These are phyloP conservation scores for Suillus spraguei DNA, from an alignment of 768 basidiomycete genomes.

Conservation along the genomic window DNA sequence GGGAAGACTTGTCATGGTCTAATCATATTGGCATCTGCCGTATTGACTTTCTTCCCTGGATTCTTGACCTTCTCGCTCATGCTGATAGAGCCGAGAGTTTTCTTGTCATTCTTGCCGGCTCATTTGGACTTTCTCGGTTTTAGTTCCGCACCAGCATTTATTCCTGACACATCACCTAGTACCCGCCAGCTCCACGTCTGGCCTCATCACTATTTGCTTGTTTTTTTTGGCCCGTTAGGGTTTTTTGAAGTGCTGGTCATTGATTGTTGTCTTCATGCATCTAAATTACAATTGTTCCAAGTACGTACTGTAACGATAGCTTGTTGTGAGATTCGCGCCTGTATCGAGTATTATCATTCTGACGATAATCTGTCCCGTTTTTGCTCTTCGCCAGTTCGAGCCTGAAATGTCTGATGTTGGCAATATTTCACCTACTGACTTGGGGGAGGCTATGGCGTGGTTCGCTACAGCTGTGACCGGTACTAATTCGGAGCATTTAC, in stretches of 20 bases:
- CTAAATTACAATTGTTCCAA: slow-evolving; percentile 1
- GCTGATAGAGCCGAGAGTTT: not conserved
- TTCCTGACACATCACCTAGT: slow-evolving; percentile 3
- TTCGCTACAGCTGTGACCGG: too few relatives aligned
- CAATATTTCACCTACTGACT: not conserved
- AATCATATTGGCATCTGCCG: slow-evolving; percentile 11
- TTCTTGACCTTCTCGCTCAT: slow-evolving; percentile 10
- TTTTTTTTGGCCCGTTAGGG: slow-evolving; percentile 6
- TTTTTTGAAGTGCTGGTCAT: slow-evolving; percentile 9
- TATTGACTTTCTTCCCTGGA: slow-evolving; percentile 2
- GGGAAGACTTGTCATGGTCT: slow-evolving; percentile 38
- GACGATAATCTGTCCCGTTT: slow-evolving; percentile 3
- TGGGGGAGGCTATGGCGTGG: not conserved
- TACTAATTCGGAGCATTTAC: too few relatives aligned
- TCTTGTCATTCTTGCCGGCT: slow-evolving; percentile 4
- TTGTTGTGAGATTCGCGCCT: slow-evolving; percentile 1
- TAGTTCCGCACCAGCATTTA: not conserved
- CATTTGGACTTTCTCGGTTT: slow-evolving; percentile 4
- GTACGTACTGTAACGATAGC: slow-evolving; percentile 10
- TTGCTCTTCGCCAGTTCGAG: not conserved
- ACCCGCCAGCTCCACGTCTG: not conserved
- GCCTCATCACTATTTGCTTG: slow-evolving; percentile 7
- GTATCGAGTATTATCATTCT: slow-evolving; percentile 10
- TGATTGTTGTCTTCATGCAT: not conserved
- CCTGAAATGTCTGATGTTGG: not conserved